A percentile compares a stretch with the other conserved stretches of the same genome.
Evolutionary conservation across 805 yeast genomes (phyloP).

Genomic region (Priceomyces fermenticarens): DNA sequence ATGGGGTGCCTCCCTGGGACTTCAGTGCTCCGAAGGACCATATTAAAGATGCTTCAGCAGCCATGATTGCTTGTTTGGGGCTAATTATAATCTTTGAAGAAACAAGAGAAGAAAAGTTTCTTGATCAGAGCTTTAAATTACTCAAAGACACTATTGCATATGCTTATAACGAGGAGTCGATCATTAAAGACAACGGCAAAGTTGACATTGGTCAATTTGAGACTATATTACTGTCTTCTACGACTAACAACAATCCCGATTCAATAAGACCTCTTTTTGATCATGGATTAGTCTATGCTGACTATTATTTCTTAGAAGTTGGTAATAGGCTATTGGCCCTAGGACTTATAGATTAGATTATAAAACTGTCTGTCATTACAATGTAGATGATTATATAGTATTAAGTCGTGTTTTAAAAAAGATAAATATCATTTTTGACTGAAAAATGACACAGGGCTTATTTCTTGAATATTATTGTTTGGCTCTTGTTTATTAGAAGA

Average conservation of each 20-base stretch:
- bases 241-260: conserved; percentile 21
- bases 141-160: conserved; percentile 12
- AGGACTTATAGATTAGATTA: conserved; percentile 9
- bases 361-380: too few species aligned
- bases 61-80: conserved; percentile 25
- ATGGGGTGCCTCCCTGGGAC: conserved; percentile 25
- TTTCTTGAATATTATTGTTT: too few species aligned
- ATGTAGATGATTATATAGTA: too few species aligned
- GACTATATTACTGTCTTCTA: conserved; percentile 19
- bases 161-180: conserved; percentile 6
- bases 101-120: conserved; percentile 10
- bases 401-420: too few species aligned
- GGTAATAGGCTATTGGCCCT: conserved; percentile 25
- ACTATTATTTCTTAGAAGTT: conserved; percentile 23
- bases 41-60: conserved; percentile 23
- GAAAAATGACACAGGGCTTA: too few species aligned
- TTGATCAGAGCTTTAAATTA: conserved; percentile 13
- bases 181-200: conserved; percentile 7
- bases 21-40: conserved; percentile 23
- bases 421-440: too few species aligned
- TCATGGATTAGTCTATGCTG: conserved; percentile 29
- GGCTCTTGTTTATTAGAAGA: too few species aligned
- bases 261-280: conserved; percentile 11
- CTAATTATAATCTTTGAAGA: conserved; percentile 18
- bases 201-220: conserved; percentile 18